These are phyloP conservation scores for Phytopythium delawarense DNA, from an alignment of 352 stramenopile genomes.

Conservation along the genomic window DNA sequence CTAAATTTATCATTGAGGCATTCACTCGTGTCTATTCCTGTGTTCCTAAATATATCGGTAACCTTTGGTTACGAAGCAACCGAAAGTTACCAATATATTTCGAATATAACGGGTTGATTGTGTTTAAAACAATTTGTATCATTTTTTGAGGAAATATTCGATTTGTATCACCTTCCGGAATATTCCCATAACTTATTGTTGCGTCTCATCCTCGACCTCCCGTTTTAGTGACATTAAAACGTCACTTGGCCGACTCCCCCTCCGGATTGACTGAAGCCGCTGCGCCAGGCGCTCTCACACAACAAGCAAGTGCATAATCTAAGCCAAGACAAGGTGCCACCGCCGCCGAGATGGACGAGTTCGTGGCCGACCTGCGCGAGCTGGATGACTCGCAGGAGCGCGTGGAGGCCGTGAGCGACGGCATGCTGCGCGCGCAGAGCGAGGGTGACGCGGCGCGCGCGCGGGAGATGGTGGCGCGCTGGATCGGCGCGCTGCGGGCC, in stretches of 20 bases:
- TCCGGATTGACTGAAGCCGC: no score
- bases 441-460: slow-evolving; percentile 22
- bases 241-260: no score
- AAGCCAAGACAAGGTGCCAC: background rate
- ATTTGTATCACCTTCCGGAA: slow-evolving; percentile 1
- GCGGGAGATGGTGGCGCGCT: slow-evolving; percentile 54
- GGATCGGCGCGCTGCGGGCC: slow-evolving; percentile 56
- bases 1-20: background rate
- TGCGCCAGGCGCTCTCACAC: no score
- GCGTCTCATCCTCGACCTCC: no score
- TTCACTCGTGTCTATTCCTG: background rate
- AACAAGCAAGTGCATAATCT: no score
- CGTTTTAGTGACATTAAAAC: no score
- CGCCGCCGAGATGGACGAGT: slow-evolving; percentile 58
- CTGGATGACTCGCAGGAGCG: slow-evolving; percentile 82
- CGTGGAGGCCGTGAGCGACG: slow-evolving; percentile 74
- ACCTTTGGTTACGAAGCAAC: background rate
- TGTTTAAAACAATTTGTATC: slow-evolving; percentile 2
- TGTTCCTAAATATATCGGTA: no score
- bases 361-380: slow-evolving; percentile 66
- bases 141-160: background rate
- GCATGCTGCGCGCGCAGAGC: slow-evolving; percentile 52
- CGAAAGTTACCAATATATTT: background rate
- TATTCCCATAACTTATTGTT: no score
- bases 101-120: background rate